These are phyloP conservation scores for Fusarium liriodendri DNA, from an alignment of 2,329 filamentous ascomycete species.

Conservation along the genomic window DNA sequence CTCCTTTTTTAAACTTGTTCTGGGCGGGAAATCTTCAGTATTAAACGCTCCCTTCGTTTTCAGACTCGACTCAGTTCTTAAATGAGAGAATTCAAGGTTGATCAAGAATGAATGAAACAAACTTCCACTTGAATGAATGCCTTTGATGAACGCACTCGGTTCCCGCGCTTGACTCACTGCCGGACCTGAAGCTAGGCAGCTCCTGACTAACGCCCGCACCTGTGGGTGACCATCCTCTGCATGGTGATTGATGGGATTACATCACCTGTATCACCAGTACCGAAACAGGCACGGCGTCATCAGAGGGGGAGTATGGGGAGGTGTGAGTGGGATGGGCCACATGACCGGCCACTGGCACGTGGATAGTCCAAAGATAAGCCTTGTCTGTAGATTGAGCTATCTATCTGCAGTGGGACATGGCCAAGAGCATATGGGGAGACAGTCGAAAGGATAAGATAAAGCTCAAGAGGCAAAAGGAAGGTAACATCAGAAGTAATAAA, in stretches of 20 bases:
- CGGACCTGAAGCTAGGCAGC: not conserved
- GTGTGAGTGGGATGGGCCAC: constrained; percentile 34
- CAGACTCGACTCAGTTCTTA: constrained; percentile 7
- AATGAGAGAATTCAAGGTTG: not conserved
- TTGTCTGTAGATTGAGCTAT: constrained; percentile 3
- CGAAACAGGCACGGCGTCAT: constrained; percentile 32
- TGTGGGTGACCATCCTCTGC: not conserved
- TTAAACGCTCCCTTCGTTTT: constrained; percentile 19
- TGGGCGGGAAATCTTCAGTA: constrained; percentile 10
- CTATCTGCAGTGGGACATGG: constrained; percentile 3
- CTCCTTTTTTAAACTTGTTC: constrained; percentile 16
- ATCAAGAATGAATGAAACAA: not conserved
- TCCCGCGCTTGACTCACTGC: constrained; percentile 5
- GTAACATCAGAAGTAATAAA: not conserved
- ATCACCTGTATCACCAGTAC: constrained; percentile 31
- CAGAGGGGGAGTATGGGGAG: constrained; percentile 1
- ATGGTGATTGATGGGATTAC: constrained; percentile 29
- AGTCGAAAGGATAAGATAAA: not conserved
- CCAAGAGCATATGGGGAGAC: not conserved
- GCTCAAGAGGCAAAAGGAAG: not conserved
- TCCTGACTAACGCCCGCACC: not conserved
- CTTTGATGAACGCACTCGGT: not conserved
- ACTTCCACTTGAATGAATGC: not conserved
- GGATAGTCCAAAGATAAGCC: constrained; percentile 23
- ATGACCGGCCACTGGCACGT: constrained; percentile 34